Evolutionary conservation across 345 rosid genomes (phyloP).

Genomic region (Eutrema yunnanense): DNA sequence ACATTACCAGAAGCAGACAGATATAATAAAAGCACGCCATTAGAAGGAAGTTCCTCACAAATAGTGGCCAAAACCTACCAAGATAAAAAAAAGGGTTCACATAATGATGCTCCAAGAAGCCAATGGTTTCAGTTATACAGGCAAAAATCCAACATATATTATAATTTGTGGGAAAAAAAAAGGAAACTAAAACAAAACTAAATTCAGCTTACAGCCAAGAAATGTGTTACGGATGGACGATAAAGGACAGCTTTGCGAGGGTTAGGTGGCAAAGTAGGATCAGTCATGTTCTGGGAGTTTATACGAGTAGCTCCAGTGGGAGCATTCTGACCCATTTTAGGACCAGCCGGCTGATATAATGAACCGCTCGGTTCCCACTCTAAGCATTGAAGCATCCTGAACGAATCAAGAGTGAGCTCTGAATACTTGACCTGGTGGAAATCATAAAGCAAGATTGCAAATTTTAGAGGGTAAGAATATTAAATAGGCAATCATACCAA

Average conservation of each 20-base stretch:
- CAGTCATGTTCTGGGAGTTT: conserved; percentile 60
- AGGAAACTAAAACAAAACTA: neutral
- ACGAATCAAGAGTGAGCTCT: conserved; percentile 88
- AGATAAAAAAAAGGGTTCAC: conserved; percentile 1
- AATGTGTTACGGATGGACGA: conserved; percentile 82
- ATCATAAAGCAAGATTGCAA: conserved; percentile 2
- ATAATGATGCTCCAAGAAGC: neutral
- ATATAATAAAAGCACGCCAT: conserved; percentile 77
- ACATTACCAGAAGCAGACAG: conserved; percentile 83
- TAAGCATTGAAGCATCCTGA: conserved; percentile 95
- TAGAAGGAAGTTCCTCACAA: conserved; percentile 78
- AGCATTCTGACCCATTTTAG: conserved; percentile 53
- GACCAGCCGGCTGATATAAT: conserved; percentile 51
- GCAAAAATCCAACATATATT: neutral
- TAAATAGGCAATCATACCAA: neutral
- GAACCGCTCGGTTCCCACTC: conserved; percentile 99
- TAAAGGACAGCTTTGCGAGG: conserved; percentile 82
- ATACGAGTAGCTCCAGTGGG: conserved; percentile 49
- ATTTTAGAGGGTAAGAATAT: neutral
- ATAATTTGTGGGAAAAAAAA: neutral
- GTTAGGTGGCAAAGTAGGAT: conserved; percentile 87
- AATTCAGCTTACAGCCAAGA: conserved; percentile 69
- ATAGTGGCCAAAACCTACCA: conserved; percentile 80
- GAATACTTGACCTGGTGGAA: conserved; percentile 79
- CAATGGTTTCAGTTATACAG: neutral